Conservation (phyloP, 768 basidiomycete species). For the Naganishia randhawae region DNA sequence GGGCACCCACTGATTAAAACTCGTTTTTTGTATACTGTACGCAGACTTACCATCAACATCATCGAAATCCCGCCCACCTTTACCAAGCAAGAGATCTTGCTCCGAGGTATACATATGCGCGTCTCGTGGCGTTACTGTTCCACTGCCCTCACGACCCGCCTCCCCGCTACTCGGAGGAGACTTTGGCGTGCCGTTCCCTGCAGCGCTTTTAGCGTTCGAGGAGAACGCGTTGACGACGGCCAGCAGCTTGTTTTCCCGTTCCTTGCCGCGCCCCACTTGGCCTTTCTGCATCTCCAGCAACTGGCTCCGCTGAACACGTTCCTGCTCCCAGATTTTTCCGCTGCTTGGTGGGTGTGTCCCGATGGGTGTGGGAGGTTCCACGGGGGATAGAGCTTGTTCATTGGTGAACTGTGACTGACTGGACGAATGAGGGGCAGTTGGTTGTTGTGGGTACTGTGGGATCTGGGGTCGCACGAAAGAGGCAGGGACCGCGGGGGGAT, state of each 20-base stretch:
- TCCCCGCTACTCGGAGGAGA: not conserved
- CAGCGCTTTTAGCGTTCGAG: conserved; percentile 26
- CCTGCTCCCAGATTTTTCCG: conserved; percentile 31
- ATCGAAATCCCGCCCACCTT: conserved; percentile 56
- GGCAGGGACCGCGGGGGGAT: not conserved
- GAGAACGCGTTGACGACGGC: conserved; percentile 28
- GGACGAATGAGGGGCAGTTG: not conserved
- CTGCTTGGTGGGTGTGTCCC: conserved; percentile 2
- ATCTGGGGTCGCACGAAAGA: too few relatives aligned
- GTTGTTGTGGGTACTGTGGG: not conserved
- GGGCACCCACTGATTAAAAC: not conserved
- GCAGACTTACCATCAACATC: conserved; percentile 73
- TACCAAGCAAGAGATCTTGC: conserved; percentile 34
- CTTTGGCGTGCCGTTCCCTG: conserved; percentile 32
- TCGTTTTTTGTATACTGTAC: not conserved
- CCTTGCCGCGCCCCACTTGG: not conserved
- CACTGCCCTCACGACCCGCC: not conserved
- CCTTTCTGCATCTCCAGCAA: not conserved
- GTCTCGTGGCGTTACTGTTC: conserved; percentile 14
- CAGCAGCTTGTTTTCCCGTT: conserved; percentile 25
- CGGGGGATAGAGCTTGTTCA: not conserved
- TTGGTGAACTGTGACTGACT: not conserved
- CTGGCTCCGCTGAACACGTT: conserved; percentile 12
- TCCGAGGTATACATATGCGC: conserved; percentile 27
- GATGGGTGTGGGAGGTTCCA: conserved; percentile 10